A percentile compares a stretch with the other conserved stretches of the same genome.
Evolutionary conservation across 2,329 filamentous ascomycete species (phyloP).

Genomic region (Paramyrothecium sp.): DNA sequence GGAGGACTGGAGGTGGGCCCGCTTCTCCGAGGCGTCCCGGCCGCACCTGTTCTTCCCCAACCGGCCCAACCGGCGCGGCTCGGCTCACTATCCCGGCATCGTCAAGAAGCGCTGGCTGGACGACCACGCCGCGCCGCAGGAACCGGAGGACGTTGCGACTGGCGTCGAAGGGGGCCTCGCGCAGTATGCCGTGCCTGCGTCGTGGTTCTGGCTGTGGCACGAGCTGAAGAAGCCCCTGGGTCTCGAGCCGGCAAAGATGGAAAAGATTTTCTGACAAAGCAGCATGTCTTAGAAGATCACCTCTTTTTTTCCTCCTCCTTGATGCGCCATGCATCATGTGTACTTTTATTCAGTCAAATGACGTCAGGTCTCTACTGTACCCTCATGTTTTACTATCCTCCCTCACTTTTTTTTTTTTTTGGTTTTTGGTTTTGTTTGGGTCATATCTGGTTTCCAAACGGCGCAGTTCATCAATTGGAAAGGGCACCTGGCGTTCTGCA

Average conservation of each 20-base stretch:
- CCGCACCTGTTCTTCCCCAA: constrained; percentile 18
- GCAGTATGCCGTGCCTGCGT: background rate
- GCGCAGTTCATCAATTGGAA: too few species aligned
- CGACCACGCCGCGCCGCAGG: background rate
- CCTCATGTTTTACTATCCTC: too few species aligned
- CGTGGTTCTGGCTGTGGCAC: background rate
- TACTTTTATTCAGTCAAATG: too few species aligned
- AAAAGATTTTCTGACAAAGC: background rate
- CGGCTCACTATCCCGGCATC: constrained; percentile 10
- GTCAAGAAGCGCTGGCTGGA: constrained; percentile 13
- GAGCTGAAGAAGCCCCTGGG: background rate
- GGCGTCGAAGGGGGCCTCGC: background rate
- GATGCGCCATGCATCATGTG: too few species aligned
- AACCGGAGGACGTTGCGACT: background rate
- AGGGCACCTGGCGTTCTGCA: too few species aligned
- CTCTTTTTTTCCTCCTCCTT: too few species aligned
- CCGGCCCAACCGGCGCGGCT: constrained; percentile 17
- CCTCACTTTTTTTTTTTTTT: too few species aligned
- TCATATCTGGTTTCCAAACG: too few species aligned
- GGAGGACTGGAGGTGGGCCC: constrained; percentile 21
- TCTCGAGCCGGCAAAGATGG: background rate
- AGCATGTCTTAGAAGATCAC: background rate
- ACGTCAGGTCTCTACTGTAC: too few species aligned
- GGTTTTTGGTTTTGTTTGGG: too few species aligned
- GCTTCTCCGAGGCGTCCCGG: constrained; percentile 17